phyloP scores from a whole-genome alignment of 345 rosid species.

The Moringa oleifera region DNA sequence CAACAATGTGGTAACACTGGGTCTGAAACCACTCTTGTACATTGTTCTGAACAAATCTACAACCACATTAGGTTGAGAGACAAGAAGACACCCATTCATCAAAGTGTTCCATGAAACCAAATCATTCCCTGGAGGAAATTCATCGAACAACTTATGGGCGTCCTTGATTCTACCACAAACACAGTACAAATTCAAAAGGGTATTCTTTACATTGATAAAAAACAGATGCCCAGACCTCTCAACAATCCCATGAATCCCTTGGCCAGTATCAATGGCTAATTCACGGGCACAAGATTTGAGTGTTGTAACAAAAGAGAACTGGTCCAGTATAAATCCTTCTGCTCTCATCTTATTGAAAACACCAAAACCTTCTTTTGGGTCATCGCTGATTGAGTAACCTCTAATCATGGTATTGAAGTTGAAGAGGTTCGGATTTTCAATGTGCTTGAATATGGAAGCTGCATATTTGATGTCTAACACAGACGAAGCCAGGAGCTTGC shows the following conservation, averaged over 20 bases:
- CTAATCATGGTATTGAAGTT: conserved; percentile 61
- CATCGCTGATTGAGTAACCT: conserved; percentile 42
- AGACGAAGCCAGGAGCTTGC: conserved; percentile 63
- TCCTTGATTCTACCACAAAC: conserved; percentile 24
- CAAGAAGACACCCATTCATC: conserved; percentile 45
- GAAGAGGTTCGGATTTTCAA: conserved; percentile 44
- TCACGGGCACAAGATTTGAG: conserved; percentile 46
- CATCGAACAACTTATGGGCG: conserved; percentile 58
- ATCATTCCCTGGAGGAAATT: conserved; percentile 38
- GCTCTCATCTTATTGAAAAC: conserved; percentile 52
- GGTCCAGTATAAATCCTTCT: conserved; percentile 35
- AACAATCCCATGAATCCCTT: conserved; percentile 45
- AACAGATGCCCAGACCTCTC: conserved; percentile 41
- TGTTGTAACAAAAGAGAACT: conserved; percentile 51
- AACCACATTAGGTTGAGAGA: conserved; percentile 27
- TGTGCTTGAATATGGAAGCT: conserved; percentile 41
- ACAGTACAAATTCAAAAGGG: conserved; percentile 39
- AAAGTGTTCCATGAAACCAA: conserved; percentile 49
- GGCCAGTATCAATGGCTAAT: conserved; percentile 23
- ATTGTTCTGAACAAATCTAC: conserved; percentile 34
- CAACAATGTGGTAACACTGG: conserved; percentile 37
- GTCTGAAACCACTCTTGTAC: conserved; percentile 20
- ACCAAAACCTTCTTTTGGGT: conserved; percentile 40
- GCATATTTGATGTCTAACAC: conserved; percentile 42
- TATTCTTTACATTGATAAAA: conserved; percentile 42